Conservation (phyloP, 345 rosid species). For the Citrus australasica region DNA sequence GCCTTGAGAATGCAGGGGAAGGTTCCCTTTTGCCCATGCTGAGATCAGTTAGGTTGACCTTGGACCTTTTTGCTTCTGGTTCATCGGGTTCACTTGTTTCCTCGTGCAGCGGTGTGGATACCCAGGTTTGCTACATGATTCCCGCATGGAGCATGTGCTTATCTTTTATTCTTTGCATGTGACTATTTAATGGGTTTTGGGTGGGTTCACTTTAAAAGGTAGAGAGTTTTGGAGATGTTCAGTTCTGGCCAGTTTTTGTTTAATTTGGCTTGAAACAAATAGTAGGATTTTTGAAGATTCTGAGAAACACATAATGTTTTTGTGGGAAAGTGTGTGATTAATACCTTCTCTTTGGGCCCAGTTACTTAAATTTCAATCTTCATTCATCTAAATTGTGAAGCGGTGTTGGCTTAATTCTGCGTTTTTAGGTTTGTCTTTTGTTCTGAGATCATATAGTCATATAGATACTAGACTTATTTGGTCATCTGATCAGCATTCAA, state of each 20-base stretch:
- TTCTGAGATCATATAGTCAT: background rate
- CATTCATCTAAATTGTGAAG: background rate
- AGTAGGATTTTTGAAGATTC: too few relatives aligned
- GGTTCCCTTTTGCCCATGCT: constrained; percentile 82
- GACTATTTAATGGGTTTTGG: background rate
- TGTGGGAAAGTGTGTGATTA: too few relatives aligned
- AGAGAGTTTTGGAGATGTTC: too few relatives aligned
- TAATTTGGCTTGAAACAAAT: too few relatives aligned
- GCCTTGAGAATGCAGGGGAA: constrained; percentile 98
- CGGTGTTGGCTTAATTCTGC: background rate
- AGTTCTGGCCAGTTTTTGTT: too few relatives aligned
- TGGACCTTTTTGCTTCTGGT: constrained; percentile 59
- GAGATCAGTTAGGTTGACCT: constrained; percentile 68
- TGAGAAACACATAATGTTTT: too few relatives aligned
- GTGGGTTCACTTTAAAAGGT: too few relatives aligned
- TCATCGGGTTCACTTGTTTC: constrained; percentile 45
- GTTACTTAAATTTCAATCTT: background rate
- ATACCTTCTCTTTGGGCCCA: too few relatives aligned
- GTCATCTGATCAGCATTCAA: background rate
- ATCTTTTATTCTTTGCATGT: background rate
- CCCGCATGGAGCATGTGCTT: background rate
- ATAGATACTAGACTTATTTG: background rate
- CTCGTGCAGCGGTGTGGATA: constrained; percentile 48
- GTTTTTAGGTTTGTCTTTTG: background rate
- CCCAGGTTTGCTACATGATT: constrained; percentile 46